phyloP scores from a whole-genome alignment of 2,329 filamentous ascomycete genomes.

The Pseudogymnoascus sp. region DNA sequence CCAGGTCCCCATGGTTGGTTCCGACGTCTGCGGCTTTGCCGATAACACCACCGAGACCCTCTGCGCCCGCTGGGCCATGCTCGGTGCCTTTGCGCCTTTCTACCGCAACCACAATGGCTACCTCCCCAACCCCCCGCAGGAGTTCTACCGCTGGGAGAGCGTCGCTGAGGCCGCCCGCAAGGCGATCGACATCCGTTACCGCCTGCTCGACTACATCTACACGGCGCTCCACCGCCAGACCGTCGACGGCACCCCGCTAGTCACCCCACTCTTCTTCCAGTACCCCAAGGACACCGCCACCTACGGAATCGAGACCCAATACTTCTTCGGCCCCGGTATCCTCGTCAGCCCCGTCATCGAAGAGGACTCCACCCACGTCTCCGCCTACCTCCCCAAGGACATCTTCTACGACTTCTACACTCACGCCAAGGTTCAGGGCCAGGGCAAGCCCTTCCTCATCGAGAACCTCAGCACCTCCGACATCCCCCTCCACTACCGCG shows the following conservation, averaged over 20 bases:
- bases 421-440: slow-evolving; percentile 35
- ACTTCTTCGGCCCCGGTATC: slow-evolving; percentile 41
- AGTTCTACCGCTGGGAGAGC: slow-evolving; percentile 62
- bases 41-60: slow-evolving; percentile 58
- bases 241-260: slow-evolving; percentile 52
- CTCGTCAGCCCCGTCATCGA: slow-evolving; percentile 42
- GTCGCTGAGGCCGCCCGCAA: slow-evolving; percentile 57
- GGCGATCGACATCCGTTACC: slow-evolving; percentile 65
- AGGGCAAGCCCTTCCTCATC: slow-evolving; percentile 32
- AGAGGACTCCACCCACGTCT: slow-evolving; percentile 36
- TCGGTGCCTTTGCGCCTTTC: slow-evolving; percentile 68
- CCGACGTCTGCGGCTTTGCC: slow-evolving; percentile 72
- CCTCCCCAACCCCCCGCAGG: slow-evolving; percentile 46
- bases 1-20: slow-evolving; percentile 60
- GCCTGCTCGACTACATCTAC: slow-evolving; percentile 72
- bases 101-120: slow-evolving; percentile 64
- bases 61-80: slow-evolving; percentile 66
- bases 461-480: slow-evolving; percentile 34
- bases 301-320: slow-evolving; percentile 41
- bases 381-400: slow-evolving; percentile 42
- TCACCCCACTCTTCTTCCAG: slow-evolving; percentile 64
- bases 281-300: slow-evolving; percentile 48
- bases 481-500: slow-evolving; percentile 61
- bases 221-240: slow-evolving; percentile 57
- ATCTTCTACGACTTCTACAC: slow-evolving; percentile 46